A percentile compares a stretch with the other conserved stretches of the same genome.
Conservation (phyloP, 2,329 filamentous ascomycete genomes). For the Phialophora macrospora region DNA sequence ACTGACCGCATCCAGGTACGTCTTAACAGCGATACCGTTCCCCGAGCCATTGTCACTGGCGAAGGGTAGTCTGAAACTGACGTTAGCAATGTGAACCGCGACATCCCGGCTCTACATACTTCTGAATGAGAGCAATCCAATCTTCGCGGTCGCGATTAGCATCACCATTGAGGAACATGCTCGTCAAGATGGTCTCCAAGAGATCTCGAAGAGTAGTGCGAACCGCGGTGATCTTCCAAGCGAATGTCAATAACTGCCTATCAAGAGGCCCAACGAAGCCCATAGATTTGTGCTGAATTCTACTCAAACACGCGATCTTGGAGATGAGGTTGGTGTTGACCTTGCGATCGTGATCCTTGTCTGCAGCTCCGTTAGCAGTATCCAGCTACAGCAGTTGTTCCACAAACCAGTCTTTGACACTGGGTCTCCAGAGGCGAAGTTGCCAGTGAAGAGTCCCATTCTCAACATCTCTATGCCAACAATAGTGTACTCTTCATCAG, state of each 20-base stretch:
- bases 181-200: slow-evolving; percentile 78
- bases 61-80: slow-evolving; percentile 47
- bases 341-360: slow-evolving; percentile 64
- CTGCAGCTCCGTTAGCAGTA: slow-evolving; percentile 50
- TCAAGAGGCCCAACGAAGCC: slow-evolving; percentile 95
- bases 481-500: slow-evolving; percentile 77
- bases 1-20: slow-evolving; percentile 51
- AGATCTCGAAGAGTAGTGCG: slow-evolving; percentile 80
- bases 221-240: slow-evolving; percentile 79
- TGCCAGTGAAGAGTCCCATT: slow-evolving; percentile 75
- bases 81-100: slow-evolving; percentile 31
- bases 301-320: slow-evolving; percentile 80
- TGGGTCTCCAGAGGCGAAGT: slow-evolving; percentile 58
- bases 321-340: slow-evolving; percentile 79
- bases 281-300: slow-evolving; percentile 78
- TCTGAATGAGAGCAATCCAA: slow-evolving; percentile 70
- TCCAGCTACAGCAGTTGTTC: neutral
- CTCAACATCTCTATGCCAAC: slow-evolving; percentile 84
- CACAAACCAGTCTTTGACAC: slow-evolving; percentile 29
- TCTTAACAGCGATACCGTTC: slow-evolving; percentile 55
- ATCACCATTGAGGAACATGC: slow-evolving; percentile 80
- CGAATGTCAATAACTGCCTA: slow-evolving; percentile 84
- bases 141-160: slow-evolving; percentile 72
- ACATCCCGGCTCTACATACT: slow-evolving; percentile 58
- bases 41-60: slow-evolving; percentile 53